phyloP scores from a whole-genome alignment of 352 stramenopile genomes.

The Achlya hypogyna region DNA sequence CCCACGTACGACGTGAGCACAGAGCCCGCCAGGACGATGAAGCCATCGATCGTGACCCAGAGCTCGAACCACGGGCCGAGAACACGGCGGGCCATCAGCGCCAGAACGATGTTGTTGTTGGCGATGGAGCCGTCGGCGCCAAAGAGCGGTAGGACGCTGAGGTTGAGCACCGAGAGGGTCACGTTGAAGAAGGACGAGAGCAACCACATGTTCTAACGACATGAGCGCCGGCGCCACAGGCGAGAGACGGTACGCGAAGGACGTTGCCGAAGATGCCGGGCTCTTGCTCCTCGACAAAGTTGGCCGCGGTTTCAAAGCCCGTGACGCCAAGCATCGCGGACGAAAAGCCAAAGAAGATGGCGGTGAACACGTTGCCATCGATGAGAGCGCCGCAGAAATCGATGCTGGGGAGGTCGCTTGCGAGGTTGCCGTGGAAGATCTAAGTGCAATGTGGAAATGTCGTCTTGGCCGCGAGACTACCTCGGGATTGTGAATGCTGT shows the following conservation, averaged over 20 bases:
- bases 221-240: neutral
- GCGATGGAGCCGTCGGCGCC: conserved; percentile 37
- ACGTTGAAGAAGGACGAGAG: conserved; percentile 75
- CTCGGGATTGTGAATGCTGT: conserved; percentile 43
- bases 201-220: conserved; percentile 54
- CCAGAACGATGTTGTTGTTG: conserved; percentile 51
- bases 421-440: conserved; percentile 53
- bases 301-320: conserved; percentile 85
- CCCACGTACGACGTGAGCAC: conserved; percentile 68
- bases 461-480: neutral
- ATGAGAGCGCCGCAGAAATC: conserved; percentile 34
- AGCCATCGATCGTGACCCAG: conserved; percentile 49
- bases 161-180: conserved; percentile 46
- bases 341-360: conserved; percentile 71
- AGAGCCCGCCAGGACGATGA: conserved; percentile 62
- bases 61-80: conserved; percentile 28
- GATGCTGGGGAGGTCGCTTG: conserved; percentile 51
- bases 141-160: conserved; percentile 54
- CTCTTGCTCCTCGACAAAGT: conserved; percentile 87
- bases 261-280: conserved; percentile 75
- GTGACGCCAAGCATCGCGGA: conserved; percentile 86
- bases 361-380: conserved; percentile 39
- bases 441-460: conserved; percentile 1
- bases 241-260: conserved; percentile 23
- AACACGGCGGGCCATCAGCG: conserved; percentile 39